Conservation (phyloP, 2,329 filamentous ascomycete genomes). For the Claviceps africana region DNA sequence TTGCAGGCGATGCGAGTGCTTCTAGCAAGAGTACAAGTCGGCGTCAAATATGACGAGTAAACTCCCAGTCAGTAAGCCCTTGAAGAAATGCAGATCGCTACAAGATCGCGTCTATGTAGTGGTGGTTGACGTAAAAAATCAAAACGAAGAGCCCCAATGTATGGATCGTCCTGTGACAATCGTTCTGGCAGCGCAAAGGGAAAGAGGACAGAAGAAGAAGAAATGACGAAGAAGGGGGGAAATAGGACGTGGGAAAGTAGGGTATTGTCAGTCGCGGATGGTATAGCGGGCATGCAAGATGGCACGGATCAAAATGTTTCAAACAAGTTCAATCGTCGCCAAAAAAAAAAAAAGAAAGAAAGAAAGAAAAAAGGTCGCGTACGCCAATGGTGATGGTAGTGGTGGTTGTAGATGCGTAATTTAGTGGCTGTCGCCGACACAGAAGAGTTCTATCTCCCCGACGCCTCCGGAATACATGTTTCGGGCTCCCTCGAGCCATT, state of each 20-base stretch:
- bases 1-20: background rate
- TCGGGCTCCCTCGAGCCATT: conserved; percentile 64
- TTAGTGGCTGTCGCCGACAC: conserved; percentile 37
- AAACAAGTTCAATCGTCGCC: background rate
- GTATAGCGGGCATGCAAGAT: background rate
- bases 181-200: background rate
- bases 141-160: background rate
- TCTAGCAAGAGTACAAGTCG: conserved; percentile 1
- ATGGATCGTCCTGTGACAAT: background rate
- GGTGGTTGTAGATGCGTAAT: background rate
- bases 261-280: background rate
- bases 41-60: background rate
- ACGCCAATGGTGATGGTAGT: background rate
- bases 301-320: background rate
- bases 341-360: background rate
- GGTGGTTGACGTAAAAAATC: background rate
- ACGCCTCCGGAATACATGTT: conserved; percentile 52
- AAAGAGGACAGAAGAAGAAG: background rate
- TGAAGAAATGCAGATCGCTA: conserved; percentile 13
- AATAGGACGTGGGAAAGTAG: background rate
- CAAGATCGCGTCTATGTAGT: conserved; percentile 18
- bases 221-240: background rate
- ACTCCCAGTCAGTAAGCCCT: conserved; percentile 2
- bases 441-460: conserved; percentile 83
- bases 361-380: background rate